Conservation (phyloP, 495 filamentous ascomycete genomes). For the Podospora pseudocomata region DNA sequence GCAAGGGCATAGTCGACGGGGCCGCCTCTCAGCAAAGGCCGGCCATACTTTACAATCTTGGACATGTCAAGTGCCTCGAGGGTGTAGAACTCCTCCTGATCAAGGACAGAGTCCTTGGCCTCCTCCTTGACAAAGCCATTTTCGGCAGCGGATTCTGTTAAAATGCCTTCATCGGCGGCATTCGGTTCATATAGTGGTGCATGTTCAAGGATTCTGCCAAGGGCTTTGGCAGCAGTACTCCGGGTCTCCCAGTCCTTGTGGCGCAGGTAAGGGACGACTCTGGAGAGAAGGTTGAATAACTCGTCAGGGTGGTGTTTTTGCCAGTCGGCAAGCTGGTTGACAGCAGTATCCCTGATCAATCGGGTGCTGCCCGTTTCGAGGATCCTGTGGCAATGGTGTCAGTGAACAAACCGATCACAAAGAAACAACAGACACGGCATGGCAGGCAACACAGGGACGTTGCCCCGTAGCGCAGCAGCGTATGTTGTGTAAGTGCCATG, state of each 20-base stretch:
- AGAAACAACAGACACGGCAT: constrained; percentile 3
- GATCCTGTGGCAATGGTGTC: constrained; percentile 55
- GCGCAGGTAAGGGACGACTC: constrained; percentile 86
- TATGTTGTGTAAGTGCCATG: constrained; percentile 6
- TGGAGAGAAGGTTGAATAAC: constrained; percentile 92
- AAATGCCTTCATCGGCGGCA: constrained; percentile 39
- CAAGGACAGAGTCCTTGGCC: constrained; percentile 33
- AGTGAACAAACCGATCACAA: constrained; percentile 13
- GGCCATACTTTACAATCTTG: constrained; percentile 76
- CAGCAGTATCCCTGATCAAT: constrained; percentile 92
- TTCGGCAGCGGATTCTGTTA: constrained; percentile 39
- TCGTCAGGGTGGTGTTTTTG: constrained; percentile 98
- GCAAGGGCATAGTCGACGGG: constrained; percentile 80
- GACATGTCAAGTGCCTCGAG: constrained; percentile 73
- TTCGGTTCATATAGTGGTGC: constrained; percentile 88
- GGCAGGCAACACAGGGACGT: constrained; percentile 4
- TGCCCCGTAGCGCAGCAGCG: constrained; percentile 9
- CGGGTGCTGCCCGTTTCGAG: constrained; percentile 94
- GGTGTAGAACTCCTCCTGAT: constrained; percentile 57
- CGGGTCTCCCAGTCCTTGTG: constrained; percentile 96
- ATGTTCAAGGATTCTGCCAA: constrained; percentile 88
- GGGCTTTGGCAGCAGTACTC: constrained; percentile 83
- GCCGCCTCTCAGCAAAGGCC: constrained; percentile 75
- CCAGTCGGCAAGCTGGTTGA: constrained; percentile 92
- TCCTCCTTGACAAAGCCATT: constrained; percentile 49